Base-by-base conservation (phyloP, 768 basidiomycete species). In the Cyclocybe cylindracea region DNA sequence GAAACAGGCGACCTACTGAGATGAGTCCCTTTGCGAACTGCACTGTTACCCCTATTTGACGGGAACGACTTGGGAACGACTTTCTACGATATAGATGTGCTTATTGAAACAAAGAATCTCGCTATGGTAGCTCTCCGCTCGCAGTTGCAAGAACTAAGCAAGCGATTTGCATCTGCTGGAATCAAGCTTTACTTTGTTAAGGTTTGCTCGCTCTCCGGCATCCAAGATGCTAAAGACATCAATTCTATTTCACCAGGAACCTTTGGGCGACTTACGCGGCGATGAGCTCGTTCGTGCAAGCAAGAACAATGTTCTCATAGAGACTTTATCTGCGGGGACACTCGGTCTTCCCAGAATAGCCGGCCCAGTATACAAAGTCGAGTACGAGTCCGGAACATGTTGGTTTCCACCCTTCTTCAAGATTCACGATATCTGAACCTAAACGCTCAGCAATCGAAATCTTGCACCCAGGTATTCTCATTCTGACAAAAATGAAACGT, bases 81-180 rank as follows among this genome's bases (percentile, higher is more conserved):
- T 46, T 16, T 58, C n/a, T 46, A 66, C 67, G 67, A 68, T 57
- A 67, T 68, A 53, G 67, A 68, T 46, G 57, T 70, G 7, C 55
- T 70, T 2, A 61, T 70, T 34, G 62, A 68, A 44, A 55, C 54
- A 4, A 51, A 55, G 11, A 42, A 38, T 34, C 18, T 56, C 19
- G 54, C 59, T 29, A 48, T 68, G n/a, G 13, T 14, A 39, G 33
- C 18, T 14, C 37, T 69, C 36, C 60, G 61, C 19, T 42, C 59
- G 46, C 51, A 59, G 38, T 39, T 70, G 10, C 44, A 46, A 33
- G 57, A 62, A 16, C n/a, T 58, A 13, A 55, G 61, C 46, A 41
- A 46, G 16, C 61, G 58, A 39, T 67, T 69, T 47, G 59, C 63
- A 32, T 60, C 53, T 3, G 57, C 54, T 16, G 63, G 60, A 36